These are phyloP conservation scores for Blastocrithidia nonstop DNA, from an alignment of 208 protist species.

Conservation along the genomic window DNA sequence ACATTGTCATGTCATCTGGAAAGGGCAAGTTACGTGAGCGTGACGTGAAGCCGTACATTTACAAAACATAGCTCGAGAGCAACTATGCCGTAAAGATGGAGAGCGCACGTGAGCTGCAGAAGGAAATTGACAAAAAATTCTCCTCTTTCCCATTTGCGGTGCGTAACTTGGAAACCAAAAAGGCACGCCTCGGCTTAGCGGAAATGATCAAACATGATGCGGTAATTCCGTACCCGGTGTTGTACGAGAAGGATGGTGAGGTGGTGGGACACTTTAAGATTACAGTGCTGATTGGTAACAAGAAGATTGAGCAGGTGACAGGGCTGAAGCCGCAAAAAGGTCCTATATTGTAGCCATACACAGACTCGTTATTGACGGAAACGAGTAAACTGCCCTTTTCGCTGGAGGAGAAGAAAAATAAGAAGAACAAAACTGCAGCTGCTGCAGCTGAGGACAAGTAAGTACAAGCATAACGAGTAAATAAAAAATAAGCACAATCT, in stretches of 20 bases:
- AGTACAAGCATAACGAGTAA: too few species aligned
- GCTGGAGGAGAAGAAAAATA: slow-evolving; percentile 75
- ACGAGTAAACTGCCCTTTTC: slow-evolving; percentile 71
- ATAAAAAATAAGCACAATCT: background rate
- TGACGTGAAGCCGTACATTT: slow-evolving; percentile 83
- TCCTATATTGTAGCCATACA: slow-evolving; percentile 56
- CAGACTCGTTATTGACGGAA: slow-evolving; percentile 67
- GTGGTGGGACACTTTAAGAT: slow-evolving; percentile 85
- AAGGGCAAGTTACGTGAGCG: slow-evolving; percentile 86
- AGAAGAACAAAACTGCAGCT: slow-evolving; percentile 19
- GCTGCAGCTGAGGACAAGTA: background rate
- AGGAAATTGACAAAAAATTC: slow-evolving; percentile 91
- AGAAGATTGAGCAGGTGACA: slow-evolving; percentile 82
- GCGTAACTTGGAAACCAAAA: slow-evolving; percentile 88
- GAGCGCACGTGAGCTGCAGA: slow-evolving; percentile 88
- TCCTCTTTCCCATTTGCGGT: slow-evolving; percentile 93
- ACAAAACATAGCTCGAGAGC: slow-evolving; percentile 90
- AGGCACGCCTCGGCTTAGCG: slow-evolving; percentile 86
- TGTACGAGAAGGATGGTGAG: slow-evolving; percentile 89
- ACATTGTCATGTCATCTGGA: slow-evolving; percentile 78
- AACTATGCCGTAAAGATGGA: slow-evolving; percentile 96
- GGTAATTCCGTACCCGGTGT: slow-evolving; percentile 93
- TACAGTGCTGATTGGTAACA: slow-evolving; percentile 80
- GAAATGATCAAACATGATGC: slow-evolving; percentile 94
- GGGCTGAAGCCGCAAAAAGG: slow-evolving; percentile 79